A percentile compares a stretch with the other conserved stretches of the same genome.
phyloP scores from a whole-genome alignment of 805 yeast genomes.

The Teunomyces atbi region DNA sequence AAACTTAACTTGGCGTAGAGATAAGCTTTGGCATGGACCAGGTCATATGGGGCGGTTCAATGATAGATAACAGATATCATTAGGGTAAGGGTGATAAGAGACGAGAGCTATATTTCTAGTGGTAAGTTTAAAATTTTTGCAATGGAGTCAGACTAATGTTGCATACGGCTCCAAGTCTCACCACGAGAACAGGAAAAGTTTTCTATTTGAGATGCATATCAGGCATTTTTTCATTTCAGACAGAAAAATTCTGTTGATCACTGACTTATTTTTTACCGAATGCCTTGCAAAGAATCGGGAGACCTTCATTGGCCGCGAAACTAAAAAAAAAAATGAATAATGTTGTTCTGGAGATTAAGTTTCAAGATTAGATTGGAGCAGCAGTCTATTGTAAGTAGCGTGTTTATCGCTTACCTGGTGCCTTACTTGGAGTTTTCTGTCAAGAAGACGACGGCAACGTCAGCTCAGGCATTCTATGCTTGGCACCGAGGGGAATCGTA shows the following conservation, averaged over 20 bases:
- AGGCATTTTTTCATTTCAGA: background rate
- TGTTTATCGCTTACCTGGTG: no score
- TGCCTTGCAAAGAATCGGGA: slow-evolving; percentile 1
- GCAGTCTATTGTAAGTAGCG: no score
- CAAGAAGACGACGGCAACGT: no score
- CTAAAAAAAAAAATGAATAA: background rate
- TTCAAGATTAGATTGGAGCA: no score
- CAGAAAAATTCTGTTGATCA: background rate
- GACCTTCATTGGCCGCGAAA: background rate
- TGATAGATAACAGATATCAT: no score
- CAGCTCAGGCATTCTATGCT: no score
- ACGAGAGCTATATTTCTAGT: background rate
- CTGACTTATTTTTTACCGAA: background rate
- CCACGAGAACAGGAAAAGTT: background rate
- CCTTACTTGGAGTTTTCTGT: no score
- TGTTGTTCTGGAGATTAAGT: background rate
- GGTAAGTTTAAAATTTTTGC: background rate
- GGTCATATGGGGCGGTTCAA: background rate
- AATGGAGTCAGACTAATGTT: background rate
- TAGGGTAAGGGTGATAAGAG: no score
- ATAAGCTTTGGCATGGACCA: background rate
- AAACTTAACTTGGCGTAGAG: background rate
- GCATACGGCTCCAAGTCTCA: background rate
- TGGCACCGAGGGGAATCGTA: no score
- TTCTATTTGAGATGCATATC: background rate